Conservation (phyloP, 2,329 filamentous ascomycete genomes). For the Hypomyces perniciosus region DNA sequence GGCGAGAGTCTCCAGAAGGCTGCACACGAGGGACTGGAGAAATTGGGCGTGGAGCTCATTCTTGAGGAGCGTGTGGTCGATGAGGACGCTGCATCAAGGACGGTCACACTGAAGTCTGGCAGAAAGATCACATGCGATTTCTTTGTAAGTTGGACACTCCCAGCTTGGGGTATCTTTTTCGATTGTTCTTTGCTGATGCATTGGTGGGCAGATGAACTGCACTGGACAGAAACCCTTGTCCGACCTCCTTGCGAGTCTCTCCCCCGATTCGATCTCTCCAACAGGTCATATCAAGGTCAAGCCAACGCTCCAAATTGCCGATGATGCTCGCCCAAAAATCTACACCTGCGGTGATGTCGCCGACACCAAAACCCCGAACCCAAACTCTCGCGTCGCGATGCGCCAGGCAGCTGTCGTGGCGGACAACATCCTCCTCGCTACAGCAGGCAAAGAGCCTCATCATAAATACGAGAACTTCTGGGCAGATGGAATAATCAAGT, state of each 20-base stretch:
- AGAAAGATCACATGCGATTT: slow-evolving; percentile 43
- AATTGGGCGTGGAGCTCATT: slow-evolving; percentile 44
- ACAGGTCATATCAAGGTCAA: slow-evolving; percentile 48
- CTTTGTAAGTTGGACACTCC: slow-evolving; percentile 31
- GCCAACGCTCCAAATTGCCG: slow-evolving; percentile 50
- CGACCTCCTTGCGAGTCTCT: slow-evolving; percentile 36
- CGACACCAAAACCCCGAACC: slow-evolving; percentile 38
- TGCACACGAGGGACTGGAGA: slow-evolving; percentile 35
- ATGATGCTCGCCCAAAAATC: slow-evolving; percentile 42
- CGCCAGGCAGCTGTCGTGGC: slow-evolving; percentile 48
- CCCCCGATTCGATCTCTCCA: slow-evolving; percentile 37
- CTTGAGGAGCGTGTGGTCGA: slow-evolving; percentile 42
- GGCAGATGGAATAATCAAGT: slow-evolving; percentile 46
- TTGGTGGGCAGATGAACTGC: slow-evolving; percentile 44
- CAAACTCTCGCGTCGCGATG: slow-evolving; percentile 50
- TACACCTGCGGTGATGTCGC: slow-evolving; percentile 62
- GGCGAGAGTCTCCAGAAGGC: slow-evolving; percentile 35
- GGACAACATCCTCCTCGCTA: slow-evolving; percentile 47
- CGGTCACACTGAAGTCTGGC: slow-evolving; percentile 41
- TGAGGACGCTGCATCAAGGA: slow-evolving; percentile 30
- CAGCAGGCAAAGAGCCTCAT: slow-evolving; percentile 34
- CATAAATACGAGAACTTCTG: slow-evolving; percentile 37
- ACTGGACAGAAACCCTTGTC: slow-evolving; percentile 56
- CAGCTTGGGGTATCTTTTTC: not conserved
- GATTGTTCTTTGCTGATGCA: not conserved